Evolutionary conservation across 345 rosid genomes (phyloP), one percentile per base, ranked within the genome.

Genomic region (Adansonia digitata): DNA sequence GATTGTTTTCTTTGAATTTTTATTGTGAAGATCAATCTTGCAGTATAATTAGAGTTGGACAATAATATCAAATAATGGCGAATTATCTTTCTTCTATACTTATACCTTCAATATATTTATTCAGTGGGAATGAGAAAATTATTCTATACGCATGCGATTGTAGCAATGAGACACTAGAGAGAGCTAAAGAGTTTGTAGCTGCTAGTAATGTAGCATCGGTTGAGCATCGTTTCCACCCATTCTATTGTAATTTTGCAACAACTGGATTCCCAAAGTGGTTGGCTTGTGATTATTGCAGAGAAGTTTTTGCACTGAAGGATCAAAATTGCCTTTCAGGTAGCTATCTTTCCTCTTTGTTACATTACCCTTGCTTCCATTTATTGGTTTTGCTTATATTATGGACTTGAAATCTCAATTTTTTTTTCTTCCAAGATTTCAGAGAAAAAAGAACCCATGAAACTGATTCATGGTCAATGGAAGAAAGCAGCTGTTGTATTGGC

Each of bases 111-210:
- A 51, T 51, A 48, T 26, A 34, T 66, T 57, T 67, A 13, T 74
- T 68, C 49, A 92, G 97, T 29, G 93, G 94, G 59, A 85, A 80
- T 76, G 83, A 83, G 81, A 84, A 85, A 73, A 76, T 86, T 53
- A 66, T 75, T 8, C 88, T 91, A 34, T 91, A 92, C 75, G 97
- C 98, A 71, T 94, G 97, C 6, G 94, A 92, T 67, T 94, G 94
- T 85, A 91, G 98, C 79, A 69, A 77, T 45, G 91, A 89, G 74
- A 91, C 90, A 76, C 95, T 94, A 70, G 84, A 85, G 73, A 87
- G 83, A 64, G 88, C 90, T 1, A 85, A 84, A 79, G 92, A 85
- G 77, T 87, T 80, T 77, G 76, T 89, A 4, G 80, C 70, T 69
- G 40, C 71, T 2, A 11, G 80, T 63, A 45, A 77, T 22, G 42